Evolutionary conservation across 805 yeast species (phyloP).

Genomic region (Zygoascus ofunaensis): DNA sequence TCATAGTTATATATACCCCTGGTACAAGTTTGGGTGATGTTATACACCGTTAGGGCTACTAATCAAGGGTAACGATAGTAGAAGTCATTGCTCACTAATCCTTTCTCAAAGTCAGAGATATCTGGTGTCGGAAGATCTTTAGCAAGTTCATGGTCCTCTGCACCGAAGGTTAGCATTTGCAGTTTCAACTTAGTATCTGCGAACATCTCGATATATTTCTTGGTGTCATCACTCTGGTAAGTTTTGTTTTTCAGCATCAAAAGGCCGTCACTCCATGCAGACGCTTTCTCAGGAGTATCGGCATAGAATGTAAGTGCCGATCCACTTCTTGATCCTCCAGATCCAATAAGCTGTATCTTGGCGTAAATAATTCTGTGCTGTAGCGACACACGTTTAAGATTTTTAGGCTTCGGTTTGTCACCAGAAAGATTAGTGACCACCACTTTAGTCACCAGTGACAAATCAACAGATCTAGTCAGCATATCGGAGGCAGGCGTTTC

Average conservation of each 20-base stretch:
- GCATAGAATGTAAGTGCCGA: constrained; percentile 51
- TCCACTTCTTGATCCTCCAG: constrained; percentile 28
- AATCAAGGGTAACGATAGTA: constrained; percentile 19
- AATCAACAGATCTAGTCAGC: constrained; percentile 18
- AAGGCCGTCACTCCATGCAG: constrained; percentile 73
- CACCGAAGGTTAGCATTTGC: constrained; percentile 39
- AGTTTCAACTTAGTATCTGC: constrained; percentile 39
- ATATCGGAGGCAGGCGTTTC: constrained; percentile 44
- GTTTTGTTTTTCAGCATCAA: constrained; percentile 38
- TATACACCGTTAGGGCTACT: too few species aligned
- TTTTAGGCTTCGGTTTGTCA: constrained; percentile 19
- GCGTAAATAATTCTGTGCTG: constrained; percentile 50
- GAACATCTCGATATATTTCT: constrained; percentile 36
- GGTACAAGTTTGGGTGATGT: too few species aligned
- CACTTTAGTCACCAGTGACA: constrained; percentile 35
- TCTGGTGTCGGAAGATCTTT: constrained; percentile 1
- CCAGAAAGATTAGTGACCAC: constrained; percentile 36
- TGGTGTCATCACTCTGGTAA: constrained; percentile 37
- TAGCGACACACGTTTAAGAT: constrained; percentile 43
- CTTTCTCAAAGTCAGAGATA: constrained; percentile 5
- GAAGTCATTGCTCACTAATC: constrained; percentile 12
- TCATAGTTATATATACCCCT: too few species aligned
- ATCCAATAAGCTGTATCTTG: constrained; percentile 43
- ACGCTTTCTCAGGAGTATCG: constrained; percentile 58
- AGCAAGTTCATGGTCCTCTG: constrained; percentile 18